Evolutionary conservation across 2,329 filamentous ascomycete species (phyloP).

Genomic region (Thelonectria olida): DNA sequence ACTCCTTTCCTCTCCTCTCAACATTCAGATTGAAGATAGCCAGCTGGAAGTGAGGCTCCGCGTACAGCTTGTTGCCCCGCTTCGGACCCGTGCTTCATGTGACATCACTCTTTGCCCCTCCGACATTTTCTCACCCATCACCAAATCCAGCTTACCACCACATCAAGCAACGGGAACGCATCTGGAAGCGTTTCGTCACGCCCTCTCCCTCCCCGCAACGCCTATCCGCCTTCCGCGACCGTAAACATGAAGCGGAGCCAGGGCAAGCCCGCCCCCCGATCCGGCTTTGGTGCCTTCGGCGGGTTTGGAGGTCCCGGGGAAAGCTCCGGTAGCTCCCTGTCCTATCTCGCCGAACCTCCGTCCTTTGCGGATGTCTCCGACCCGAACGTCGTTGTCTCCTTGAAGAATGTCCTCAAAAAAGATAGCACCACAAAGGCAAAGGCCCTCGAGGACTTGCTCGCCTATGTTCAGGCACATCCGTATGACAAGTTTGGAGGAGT

Average conservation of each 20-base stretch:
- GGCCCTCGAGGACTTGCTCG: constrained; percentile 84
- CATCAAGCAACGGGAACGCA: constrained; percentile 12
- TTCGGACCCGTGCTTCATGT: constrained; percentile 36
- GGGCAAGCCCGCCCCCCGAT: constrained; percentile 38
- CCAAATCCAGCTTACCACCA: constrained; percentile 33
- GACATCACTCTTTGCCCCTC: constrained; percentile 39
- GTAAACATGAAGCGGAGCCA: constrained; percentile 42
- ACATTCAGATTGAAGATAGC: too few species aligned
- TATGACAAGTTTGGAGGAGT: constrained; percentile 67
- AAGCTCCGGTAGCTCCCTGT: constrained; percentile 66
- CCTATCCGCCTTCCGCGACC: constrained; percentile 8
- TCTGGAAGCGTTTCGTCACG: constrained; percentile 22
- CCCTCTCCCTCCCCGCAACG: constrained; percentile 5
- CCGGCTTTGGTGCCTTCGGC: constrained; percentile 37
- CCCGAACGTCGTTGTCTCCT: constrained; percentile 84
- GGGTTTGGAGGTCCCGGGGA: constrained; percentile 51
- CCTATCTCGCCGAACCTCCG: constrained; percentile 87
- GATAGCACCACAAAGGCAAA: constrained; percentile 92
- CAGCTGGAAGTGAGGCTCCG: constrained; percentile 20
- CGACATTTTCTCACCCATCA: constrained; percentile 32
- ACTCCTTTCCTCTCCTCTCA: background rate
- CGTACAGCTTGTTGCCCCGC: constrained; percentile 5
- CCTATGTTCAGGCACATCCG: constrained; percentile 65
- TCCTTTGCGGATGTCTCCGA: constrained; percentile 82
- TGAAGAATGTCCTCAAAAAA: constrained; percentile 93